A percentile compares a stretch with the other conserved stretches of the same genome.
Evolutionary conservation across 2,329 filamentous ascomycete genomes (phyloP).

Genomic region (Xylariaceae sp.): DNA sequence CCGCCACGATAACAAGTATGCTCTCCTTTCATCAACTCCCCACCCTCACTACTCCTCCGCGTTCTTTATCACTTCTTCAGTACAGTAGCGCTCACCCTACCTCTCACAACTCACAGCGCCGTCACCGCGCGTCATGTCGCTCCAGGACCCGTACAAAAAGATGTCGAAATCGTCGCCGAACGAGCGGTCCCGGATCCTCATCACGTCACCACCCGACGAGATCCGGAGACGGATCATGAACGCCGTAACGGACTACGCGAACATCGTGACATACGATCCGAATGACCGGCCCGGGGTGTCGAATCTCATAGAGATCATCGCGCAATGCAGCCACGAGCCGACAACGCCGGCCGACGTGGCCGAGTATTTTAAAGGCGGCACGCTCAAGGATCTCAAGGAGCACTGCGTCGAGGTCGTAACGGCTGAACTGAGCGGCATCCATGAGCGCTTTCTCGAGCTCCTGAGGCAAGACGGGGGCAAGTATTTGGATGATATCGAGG

Average conservation of each 20-base stretch:
- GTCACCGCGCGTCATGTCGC: constrained; percentile 83
- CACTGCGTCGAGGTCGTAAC: constrained; percentile 57
- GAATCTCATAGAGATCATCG: constrained; percentile 79
- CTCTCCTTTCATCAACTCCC: neutral
- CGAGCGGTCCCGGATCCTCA: constrained; percentile 70
- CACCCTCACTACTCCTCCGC: neutral
- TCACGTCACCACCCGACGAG: constrained; percentile 64
- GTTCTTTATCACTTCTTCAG: neutral
- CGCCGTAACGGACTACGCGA: constrained; percentile 71
- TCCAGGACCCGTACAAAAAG: constrained; percentile 71
- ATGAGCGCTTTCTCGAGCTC: constrained; percentile 46
- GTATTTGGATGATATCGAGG: constrained; percentile 55
- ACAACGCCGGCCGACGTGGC: constrained; percentile 36
- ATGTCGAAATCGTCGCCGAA: constrained; percentile 90
- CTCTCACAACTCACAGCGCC: constrained; percentile 49
- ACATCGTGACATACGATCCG: constrained; percentile 68
- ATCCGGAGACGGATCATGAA: constrained; percentile 67
- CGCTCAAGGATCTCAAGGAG: constrained; percentile 59
- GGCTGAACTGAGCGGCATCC: constrained; percentile 45
- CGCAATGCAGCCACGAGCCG: constrained; percentile 53
- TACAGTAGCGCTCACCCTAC: neutral
- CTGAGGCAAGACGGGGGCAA: constrained; percentile 43
- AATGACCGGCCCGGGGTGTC: constrained; percentile 70
- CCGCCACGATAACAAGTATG: constrained; percentile 69
- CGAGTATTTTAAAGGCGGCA: constrained; percentile 35